Conservation (phyloP, 2,329 filamentous ascomycete genomes). For the Hymenoscyphus fructigenus region DNA sequence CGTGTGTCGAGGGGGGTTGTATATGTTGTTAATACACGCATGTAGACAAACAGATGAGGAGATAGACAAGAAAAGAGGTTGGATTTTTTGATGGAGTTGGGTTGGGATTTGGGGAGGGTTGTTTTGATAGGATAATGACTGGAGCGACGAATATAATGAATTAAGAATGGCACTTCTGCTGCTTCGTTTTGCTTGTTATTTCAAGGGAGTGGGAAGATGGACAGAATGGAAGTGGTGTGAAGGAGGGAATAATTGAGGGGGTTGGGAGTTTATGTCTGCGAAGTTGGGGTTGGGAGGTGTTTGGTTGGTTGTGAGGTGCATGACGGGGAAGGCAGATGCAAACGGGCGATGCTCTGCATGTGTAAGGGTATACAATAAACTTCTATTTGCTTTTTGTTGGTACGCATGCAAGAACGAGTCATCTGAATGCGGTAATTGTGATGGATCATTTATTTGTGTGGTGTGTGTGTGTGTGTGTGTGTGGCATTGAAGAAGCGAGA, state of each 20-base stretch:
- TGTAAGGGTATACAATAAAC: too few species aligned
- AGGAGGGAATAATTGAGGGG: background rate
- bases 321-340: too few species aligned
- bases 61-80: background rate
- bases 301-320: background rate
- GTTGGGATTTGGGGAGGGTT: background rate
- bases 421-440: too few species aligned
- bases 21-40: background rate
- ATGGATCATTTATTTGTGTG: too few species aligned
- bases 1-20: background rate
- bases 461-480: too few species aligned
- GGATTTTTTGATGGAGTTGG: background rate
- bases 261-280: background rate
- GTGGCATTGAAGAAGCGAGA: too few species aligned
- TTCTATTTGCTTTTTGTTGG: too few species aligned
- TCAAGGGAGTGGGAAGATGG: background rate
- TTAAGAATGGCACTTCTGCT: constrained; percentile 5
- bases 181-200: too few species aligned
- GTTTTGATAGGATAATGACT: constrained; percentile 13
- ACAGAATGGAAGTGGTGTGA: background rate
- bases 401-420: too few species aligned
- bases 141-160: constrained; percentile 16
- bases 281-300: background rate
- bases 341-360: too few species aligned
- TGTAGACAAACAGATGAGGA: constrained; percentile 2